Evolutionary conservation across 2,329 filamentous ascomycete species (phyloP), one percentile per base, ranked within the genome.

Genomic region (Phialophora tarda): DNA sequence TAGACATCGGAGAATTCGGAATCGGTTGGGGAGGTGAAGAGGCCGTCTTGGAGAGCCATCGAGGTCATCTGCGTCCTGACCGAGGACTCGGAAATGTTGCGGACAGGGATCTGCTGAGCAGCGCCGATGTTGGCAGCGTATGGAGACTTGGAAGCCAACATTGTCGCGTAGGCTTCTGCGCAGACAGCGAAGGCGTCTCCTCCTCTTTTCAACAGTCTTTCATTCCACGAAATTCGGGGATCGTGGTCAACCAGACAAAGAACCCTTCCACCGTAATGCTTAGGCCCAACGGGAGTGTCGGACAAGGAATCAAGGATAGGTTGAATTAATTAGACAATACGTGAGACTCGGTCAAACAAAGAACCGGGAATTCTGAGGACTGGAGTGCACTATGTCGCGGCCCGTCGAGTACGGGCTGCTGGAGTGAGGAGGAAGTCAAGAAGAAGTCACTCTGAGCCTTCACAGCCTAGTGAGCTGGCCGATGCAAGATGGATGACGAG

Each of bases 1-100:
- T 86, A 85, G 50, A 78, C 80, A 71, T 96, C 93, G 26, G 92
- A 95, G 78, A 97, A 97, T 73, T 97, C 93, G 30, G 92, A 96
- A 75, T 96, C 92, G 71, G 93, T 97, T 53, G 93, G 93, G 76
- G 92, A 96, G 50, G 88, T 86, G 75, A 91, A 94, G 28, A 76
- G 73, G 50, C 75, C 73, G 30, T 77, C 77, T 70, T 79, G 77
- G 69, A 71, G 76, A 77, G 70, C 63, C 48, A 76, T 72, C 2
- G 74, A 73, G n/a, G 77, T 72, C n/a, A 75, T 73, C 65, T 78
- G 77, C 53, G 75, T 75, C n/a, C 75, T 63, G 21, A 75, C 71
- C 51, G 73, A 70, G 12, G 64, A 58, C 57, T 72, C 67, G 38
- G 70, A 69, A 58, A 72, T 69, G 32, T 70, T 72, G 44, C 68